Percentiles rank a stretch among this genome's conserved stretches.
Conservation (phyloP, 2,329 filamentous ascomycete genomes). For the Epichloe sylvatica region DNA sequence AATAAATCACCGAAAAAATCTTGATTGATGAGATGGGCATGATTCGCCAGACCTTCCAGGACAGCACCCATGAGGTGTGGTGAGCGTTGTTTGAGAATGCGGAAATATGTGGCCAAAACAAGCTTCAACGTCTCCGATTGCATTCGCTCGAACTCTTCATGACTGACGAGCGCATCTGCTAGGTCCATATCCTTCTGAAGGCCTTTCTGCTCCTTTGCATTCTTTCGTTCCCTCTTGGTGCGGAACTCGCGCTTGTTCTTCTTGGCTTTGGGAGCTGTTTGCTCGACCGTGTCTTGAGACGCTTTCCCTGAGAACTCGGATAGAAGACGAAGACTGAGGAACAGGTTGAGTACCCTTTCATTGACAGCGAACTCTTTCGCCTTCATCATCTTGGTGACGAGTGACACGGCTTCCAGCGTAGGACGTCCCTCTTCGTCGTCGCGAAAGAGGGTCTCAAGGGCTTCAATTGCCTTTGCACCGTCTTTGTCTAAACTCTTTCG, state of each 20-base stretch:
- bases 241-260: constrained; percentile 70
- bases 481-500: constrained; percentile 56
- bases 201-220: constrained; percentile 69
- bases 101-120: constrained; percentile 90
- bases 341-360: constrained; percentile 77
- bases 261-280: constrained; percentile 26
- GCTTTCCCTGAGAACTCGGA: constrained; percentile 78
- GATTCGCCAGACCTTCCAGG: constrained; percentile 84
- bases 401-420: constrained; percentile 70
- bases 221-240: constrained; percentile 76
- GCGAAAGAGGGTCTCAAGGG: constrained; percentile 67
- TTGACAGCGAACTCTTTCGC: constrained; percentile 68
- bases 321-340: constrained; percentile 76
- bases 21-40: constrained; percentile 94
- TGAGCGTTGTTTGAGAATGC: constrained; percentile 71
- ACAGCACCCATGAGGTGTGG: constrained; percentile 92
- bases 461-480: constrained; percentile 62
- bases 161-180: constrained; percentile 77
- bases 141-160: constrained; percentile 86
- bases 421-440: constrained; percentile 84
- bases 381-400: constrained; percentile 93
- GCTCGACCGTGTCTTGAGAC: constrained; percentile 62
- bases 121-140: constrained; percentile 92
- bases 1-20: constrained; percentile 96
- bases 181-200: constrained; percentile 88